These are phyloP conservation scores for Fragaria vesca DNA, from an alignment of 306 rosid species.

Conservation along the genomic window DNA sequence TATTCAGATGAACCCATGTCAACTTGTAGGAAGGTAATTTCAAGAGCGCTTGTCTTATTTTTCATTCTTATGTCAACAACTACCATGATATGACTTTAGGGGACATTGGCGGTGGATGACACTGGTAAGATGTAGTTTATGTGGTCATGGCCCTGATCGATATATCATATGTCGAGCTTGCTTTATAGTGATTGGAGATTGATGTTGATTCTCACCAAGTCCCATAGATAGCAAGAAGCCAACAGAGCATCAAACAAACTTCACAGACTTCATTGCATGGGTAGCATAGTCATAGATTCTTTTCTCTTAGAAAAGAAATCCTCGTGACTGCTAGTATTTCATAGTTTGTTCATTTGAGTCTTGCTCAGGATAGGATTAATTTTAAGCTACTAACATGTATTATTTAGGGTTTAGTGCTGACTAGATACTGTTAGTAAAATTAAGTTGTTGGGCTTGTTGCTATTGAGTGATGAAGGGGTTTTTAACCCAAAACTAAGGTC, in stretches of 20 bases:
- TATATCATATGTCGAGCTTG: background rate
- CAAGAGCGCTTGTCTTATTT: slow-evolving; percentile 12
- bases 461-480: background rate
- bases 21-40: slow-evolving; percentile 94
- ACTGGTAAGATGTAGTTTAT: background rate
- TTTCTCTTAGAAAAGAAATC: background rate
- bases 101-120: background rate
- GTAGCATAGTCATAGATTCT: background rate
- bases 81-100: background rate
- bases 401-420: background rate
- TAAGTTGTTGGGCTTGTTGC: background rate
- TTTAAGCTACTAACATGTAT: slow-evolving; percentile 1
- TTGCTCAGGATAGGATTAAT: background rate
- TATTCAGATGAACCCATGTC: slow-evolving; percentile 96
- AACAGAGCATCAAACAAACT: slow-evolving; percentile 6
- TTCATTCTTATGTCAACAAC: background rate
- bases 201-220: background rate
- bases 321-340: background rate
- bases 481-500: background rate
- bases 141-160: background rate
- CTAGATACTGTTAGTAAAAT: background rate
- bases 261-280: slow-evolving; percentile 2
- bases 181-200: background rate
- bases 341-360: background rate
- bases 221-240: background rate